Base-by-base conservation (phyloP, 495 filamentous ascomycete genomes). In the Penicillium cinerascens region DNA sequence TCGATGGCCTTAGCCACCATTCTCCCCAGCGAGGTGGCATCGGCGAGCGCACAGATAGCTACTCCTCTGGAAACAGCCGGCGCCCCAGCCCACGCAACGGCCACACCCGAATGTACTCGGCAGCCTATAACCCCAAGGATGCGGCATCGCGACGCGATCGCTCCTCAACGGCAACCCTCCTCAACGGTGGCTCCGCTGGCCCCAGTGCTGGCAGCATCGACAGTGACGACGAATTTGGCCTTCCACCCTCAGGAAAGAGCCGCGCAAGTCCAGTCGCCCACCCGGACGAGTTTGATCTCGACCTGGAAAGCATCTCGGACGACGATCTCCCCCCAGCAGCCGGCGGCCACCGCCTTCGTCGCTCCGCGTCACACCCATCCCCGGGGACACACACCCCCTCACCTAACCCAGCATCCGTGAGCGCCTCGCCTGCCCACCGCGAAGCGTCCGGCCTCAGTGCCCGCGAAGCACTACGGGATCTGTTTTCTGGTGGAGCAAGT, bases 381-480 rank as follows among this genome's bases (percentile, higher is more conserved):
- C 65, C 63, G 3, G 42, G 42, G 6, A 40, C 49, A 7, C 51
- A 60, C 56, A 60, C 55, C 47, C 44, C 61, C 52, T 46, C 58
- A 8, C 55, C 61, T 13, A 43, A 43, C 35, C 29, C 38, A 10
- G 46, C 46, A 7, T 66, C 66, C 2, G 52, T 63, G 26, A 67
- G 60, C 25, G 64, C 50, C 37, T 74, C 71, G 10, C 72, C 69
- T 21, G 56, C 56, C 3, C 56, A 55, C 16, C 69, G 70, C 26
- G 60, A 66, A 23, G 45, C 64, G 3, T 33, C 29, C 3, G 65
- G 64, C 15, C 64, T 72, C 16, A 78, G 64, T 26, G 81, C 85
- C 3, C 77, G 82, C 8, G 81, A 87, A 21, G 87, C 90, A 2
- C 78, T 93, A 10, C 82, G 83, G 26, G 85, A 87, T 44, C 77